Conservation (phyloP, 2,329 filamentous ascomycete genomes). For the Fusarium nisikadoi region DNA sequence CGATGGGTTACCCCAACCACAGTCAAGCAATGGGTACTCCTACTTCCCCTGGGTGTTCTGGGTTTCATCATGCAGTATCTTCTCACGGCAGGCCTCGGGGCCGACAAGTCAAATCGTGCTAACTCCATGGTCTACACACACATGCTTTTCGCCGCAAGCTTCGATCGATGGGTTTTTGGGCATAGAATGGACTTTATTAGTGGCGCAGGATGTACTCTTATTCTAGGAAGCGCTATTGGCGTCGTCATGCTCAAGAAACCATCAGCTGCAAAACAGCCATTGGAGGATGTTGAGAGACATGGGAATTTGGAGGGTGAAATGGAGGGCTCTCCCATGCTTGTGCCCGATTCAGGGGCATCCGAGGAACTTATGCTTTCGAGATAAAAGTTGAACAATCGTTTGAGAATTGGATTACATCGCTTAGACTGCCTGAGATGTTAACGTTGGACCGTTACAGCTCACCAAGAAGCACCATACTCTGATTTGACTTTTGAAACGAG, state of each 20-base stretch:
- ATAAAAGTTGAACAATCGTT: slow-evolving; percentile 4
- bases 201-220: slow-evolving; percentile 61
- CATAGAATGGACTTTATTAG: slow-evolving; percentile 62
- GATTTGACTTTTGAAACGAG: neutral
- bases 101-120: slow-evolving; percentile 72
- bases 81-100: slow-evolving; percentile 79
- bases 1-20: slow-evolving; percentile 55
- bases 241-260: slow-evolving; percentile 58
- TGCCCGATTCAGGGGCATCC: slow-evolving; percentile 44
- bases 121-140: slow-evolving; percentile 69
- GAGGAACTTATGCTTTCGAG: slow-evolving; percentile 34
- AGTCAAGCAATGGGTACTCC: slow-evolving; percentile 69
- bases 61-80: slow-evolving; percentile 90
- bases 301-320: slow-evolving; percentile 44
- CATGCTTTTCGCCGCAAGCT: slow-evolving; percentile 65
- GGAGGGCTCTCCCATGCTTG: slow-evolving; percentile 56
- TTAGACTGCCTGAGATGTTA: no score
- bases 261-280: slow-evolving; percentile 40
- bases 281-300: slow-evolving; percentile 50
- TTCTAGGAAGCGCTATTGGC: slow-evolving; percentile 64
- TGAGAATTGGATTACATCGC: neutral
- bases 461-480: neutral
- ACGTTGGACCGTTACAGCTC: neutral
- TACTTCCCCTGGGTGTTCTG: slow-evolving; percentile 75
- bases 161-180: slow-evolving; percentile 64